Evolutionary conservation across 2,329 filamentous ascomycete genomes (phyloP).

Genomic region (Fusarium marasasianum): DNA sequence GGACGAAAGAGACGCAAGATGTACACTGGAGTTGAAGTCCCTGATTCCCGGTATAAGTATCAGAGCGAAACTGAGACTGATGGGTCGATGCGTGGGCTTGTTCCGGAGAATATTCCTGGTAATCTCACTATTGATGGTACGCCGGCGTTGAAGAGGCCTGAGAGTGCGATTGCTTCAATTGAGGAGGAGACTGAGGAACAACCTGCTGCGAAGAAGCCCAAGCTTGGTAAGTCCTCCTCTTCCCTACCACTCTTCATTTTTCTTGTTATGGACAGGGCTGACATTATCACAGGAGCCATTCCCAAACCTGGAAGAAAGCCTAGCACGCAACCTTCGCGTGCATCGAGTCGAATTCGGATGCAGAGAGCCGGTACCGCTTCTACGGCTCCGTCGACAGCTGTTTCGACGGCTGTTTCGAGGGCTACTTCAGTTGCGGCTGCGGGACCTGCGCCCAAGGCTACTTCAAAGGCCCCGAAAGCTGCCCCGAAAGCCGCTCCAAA

Average conservation of each 20-base stretch:
- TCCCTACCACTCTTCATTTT: too few relatives aligned
- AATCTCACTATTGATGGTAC: conserved; percentile 13
- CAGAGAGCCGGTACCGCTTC: neutral
- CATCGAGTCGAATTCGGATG: conserved; percentile 19
- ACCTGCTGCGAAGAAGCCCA: conserved; percentile 27
- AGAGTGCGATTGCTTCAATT: neutral
- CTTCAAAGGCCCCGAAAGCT: neutral
- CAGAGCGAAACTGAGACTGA: conserved; percentile 32
- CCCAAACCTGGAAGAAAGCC: neutral
- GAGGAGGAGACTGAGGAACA: neutral
- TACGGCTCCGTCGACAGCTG: neutral
- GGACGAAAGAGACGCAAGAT: neutral
- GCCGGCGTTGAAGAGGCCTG: neutral
- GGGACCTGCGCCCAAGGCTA: neutral
- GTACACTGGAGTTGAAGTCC: neutral
- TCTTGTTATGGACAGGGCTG: fast-evolving
- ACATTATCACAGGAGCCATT: neutral
- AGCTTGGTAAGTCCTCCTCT: conserved; percentile 1
- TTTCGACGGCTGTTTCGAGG: neutral
- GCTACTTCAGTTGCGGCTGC: neutral
- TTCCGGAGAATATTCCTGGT: conserved; percentile 11
- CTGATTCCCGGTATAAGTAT: conserved; percentile 34
- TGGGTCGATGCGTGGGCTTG: conserved; percentile 32
- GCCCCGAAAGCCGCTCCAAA: neutral
- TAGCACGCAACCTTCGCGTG: conserved; percentile 3